phyloP scores from a whole-genome alignment of 768 basidiomycete species.

The Lentinus brumalis region DNA sequence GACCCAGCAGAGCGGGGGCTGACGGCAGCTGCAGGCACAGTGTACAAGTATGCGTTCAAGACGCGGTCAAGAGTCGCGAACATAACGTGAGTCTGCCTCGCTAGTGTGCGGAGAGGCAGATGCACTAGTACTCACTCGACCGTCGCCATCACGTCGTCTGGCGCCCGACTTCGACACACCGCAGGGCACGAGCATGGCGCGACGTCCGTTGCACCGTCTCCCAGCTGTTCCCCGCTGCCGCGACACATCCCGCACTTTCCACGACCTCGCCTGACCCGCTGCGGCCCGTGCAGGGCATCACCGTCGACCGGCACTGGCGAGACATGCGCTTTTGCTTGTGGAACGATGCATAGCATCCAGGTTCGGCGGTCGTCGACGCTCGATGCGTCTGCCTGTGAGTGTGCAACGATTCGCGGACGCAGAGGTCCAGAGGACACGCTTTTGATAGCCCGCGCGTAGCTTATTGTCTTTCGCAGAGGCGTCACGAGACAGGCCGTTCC shows the following conservation, averaged over 20 bases:
- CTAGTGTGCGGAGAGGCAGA: background rate
- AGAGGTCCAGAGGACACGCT: conserved; percentile 2
- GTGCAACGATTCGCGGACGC: background rate
- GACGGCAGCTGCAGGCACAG: conserved; percentile 41
- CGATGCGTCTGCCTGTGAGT: background rate
- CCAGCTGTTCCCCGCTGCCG: conserved; percentile 51
- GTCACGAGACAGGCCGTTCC: conserved; percentile 13
- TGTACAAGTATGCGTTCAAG: conserved; percentile 72
- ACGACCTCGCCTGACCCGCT: conserved; percentile 34
- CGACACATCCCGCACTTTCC: conserved; percentile 29
- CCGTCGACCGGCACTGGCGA: conserved; percentile 66
- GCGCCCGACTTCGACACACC: background rate
- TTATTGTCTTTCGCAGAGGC: conserved; percentile 17
- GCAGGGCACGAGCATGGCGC: conserved; percentile 66
- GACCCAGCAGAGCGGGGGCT: background rate
- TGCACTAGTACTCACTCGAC: background rate
- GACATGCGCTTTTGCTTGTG: conserved; percentile 67
- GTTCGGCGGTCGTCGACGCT: background rate
- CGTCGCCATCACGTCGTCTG: background rate
- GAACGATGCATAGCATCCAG: conserved; percentile 46
- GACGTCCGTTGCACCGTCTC: conserved; percentile 64
- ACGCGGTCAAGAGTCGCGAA: conserved; percentile 64
- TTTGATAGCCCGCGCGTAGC: conserved; percentile 5
- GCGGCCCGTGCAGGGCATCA: conserved; percentile 52
- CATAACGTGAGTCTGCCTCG: conserved; percentile 58